Percentiles rank a stretch among this genome's conserved stretches.
Conservation (phyloP, 305 asterid species). For the Caryopteris hybrid region DNA sequence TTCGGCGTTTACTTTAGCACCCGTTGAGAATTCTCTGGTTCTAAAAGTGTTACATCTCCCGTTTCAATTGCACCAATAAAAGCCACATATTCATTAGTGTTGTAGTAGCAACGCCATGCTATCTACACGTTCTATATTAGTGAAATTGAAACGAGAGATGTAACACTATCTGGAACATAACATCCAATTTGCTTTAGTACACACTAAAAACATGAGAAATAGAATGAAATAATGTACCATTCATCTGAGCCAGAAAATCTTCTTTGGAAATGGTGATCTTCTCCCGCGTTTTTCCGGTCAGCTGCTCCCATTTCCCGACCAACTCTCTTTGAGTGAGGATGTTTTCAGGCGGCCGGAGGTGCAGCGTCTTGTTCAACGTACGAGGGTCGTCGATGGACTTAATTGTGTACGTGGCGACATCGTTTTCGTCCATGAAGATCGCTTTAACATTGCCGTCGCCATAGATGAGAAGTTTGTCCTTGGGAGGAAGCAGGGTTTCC, state of each 20-base stretch:
- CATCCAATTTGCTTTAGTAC: too few relatives aligned
- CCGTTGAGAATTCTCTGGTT: too few relatives aligned
- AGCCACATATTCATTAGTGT: too few relatives aligned
- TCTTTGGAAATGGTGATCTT: conserved; percentile 29
- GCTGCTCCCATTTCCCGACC: conserved; percentile 63
- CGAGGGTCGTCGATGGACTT: conserved; percentile 69
- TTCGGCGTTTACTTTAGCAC: neutral
- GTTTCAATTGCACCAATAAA: neutral
- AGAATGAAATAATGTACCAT: conserved; percentile 30
- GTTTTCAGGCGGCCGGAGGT: conserved; percentile 58
- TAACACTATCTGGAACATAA: too few relatives aligned
- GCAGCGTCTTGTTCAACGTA: conserved; percentile 69
- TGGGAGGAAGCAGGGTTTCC: conserved; percentile 67
- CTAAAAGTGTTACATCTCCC: neutral
- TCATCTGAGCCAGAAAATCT: conserved; percentile 50
- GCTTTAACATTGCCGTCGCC: conserved; percentile 68
- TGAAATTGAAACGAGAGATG: too few relatives aligned
- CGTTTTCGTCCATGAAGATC: conserved; percentile 62
- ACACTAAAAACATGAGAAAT: too few relatives aligned
- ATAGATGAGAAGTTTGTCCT: conserved; percentile 36
- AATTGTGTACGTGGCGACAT: conserved; percentile 58
- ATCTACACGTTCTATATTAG: too few relatives aligned
- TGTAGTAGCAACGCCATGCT: too few relatives aligned
- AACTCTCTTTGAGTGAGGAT: conserved; percentile 52
- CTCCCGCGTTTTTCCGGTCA: conserved; percentile 35